Base-by-base conservation (phyloP, 768 basidiomycete genomes). In the Phaeotremella skinneri region DNA sequence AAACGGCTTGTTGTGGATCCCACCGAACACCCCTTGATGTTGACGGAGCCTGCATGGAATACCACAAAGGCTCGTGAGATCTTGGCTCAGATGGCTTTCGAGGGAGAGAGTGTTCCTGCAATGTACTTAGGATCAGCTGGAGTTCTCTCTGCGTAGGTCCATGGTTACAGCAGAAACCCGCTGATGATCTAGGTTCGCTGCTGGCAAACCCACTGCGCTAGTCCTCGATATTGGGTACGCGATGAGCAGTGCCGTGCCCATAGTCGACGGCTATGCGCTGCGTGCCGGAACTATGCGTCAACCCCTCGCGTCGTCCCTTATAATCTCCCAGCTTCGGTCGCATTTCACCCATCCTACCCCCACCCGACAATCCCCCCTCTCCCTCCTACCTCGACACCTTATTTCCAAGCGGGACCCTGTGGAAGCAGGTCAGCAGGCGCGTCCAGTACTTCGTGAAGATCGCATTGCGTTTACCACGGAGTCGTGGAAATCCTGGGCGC, bases 41-140 rank as follows among this genome's bases (percentile, higher is more conserved):
- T 92, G 6, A 97, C 96, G 0, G 96, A 99, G 75, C 88, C 92
- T 5, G 87, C 92, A 2, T 99, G 96, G 96, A 98, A 97, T 74
- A 90, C 91, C 0, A 81, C 85, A 21, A 85, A 85, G n/a, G 91
- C 96, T 72, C 81, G 94, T 59, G 91, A 98, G 79, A 83, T 87
- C 55, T 89, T 98, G 87, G 89, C 91, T 11, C 91, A 98, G 79
- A 88, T 96, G 48, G 72, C 67, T 2, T 98, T 98, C 70, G 96
- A 99, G 78, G 88, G 94, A 67, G 94, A 96, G 68, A 81, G 89
- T 48, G 88, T 87, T 5, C 94, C 96, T 7, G 96, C 93, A 2
- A 92, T 94, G 79, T 99, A 98, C 75, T 89, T 94, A 37, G 91
- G 93, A 16, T 96, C 97, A 73, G 89, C 89, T 23, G 88, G 90